Base-by-base conservation (phyloP, 495 filamentous ascomycete genomes). In the Bombardia bombarda region DNA sequence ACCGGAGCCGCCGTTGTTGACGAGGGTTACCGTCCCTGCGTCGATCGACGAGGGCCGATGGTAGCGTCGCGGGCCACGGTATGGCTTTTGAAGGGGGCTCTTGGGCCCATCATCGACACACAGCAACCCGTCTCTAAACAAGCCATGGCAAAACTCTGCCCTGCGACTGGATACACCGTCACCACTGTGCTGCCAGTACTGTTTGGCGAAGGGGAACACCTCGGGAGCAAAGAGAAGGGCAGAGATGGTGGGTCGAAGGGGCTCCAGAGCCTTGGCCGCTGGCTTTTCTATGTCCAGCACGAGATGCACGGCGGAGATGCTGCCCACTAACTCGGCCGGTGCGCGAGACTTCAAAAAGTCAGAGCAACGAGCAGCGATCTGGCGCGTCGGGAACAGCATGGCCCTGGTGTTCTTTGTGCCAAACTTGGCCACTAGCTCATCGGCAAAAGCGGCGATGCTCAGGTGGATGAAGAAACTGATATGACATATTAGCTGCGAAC, bases 141-240 rank as follows among this genome's bases (percentile, higher is more conserved):
- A 73, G 26, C 67, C 62, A 37, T 85, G 78, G 58, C 87, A 95
- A 58, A 90, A 94, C 56, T 95, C 92, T 12, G 86, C 89, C 14
- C 89, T 78, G 32, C 92, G 83, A 62, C 88, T 94, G 2, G 89
- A 95, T 19, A 97, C 72, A 5, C 92, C 92, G 49, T 95, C 88
- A n/a, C 92, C 92, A 6, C 87, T 80, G 59, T 98, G 92, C 50
- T 96, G 92, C 92, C 92, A 98, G 55, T 90, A 95, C 49, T 83
- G 73, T 56, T 96, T 98, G 6, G 90, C 85, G 48, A 83, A 63
- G 6, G 75, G 58, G 40, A 79, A 83, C 20, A 75, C 61, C 18
- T 80, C 73, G 31, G 75, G 66, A 1, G 83, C 77, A 53, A 80
- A 89, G 33, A 96, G 52, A 7, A 95, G 78, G 32, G 80, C 81